Percentiles rank a stretch among this genome's conserved stretches.
phyloP scores from a whole-genome alignment of 306 rosid species.

The Castanea mollissima region DNA sequence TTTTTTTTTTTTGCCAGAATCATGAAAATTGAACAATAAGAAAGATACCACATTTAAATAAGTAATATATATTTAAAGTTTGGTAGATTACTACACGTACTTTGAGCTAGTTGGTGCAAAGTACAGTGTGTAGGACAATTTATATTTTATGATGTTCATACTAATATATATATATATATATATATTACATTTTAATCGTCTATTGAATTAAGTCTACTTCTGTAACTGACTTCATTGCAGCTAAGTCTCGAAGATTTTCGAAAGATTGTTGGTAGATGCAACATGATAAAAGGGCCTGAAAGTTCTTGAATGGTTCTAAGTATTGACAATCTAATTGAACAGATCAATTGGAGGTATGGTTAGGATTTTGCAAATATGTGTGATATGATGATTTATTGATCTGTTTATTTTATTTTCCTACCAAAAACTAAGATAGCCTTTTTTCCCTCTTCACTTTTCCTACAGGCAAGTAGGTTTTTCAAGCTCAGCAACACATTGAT shows the following conservation, averaged over 20 bases:
- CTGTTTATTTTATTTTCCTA: not conserved
- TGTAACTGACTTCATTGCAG: slow-evolving; percentile 40
- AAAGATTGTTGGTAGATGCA: slow-evolving; percentile 75
- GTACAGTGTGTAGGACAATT: too few relatives aligned
- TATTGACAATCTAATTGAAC: not conserved
- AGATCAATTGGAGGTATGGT: not conserved
- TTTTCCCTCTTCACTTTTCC: not conserved
- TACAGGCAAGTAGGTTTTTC: not conserved
- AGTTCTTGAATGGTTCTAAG: slow-evolving; percentile 31
- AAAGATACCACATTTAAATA: too few relatives aligned
- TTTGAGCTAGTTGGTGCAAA: too few relatives aligned
- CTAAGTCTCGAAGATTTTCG: slow-evolving; percentile 71
- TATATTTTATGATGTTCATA: too few relatives aligned
- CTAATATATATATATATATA: too few relatives aligned
- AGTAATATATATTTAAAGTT: too few relatives aligned
- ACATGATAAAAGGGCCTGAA: slow-evolving; percentile 54
- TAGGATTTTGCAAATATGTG: not conserved
- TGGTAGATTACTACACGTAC: too few relatives aligned
- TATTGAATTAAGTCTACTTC: not conserved
- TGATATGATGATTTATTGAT: not conserved
- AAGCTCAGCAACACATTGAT: not conserved
- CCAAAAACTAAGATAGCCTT: not conserved
- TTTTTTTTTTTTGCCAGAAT: too few relatives aligned
- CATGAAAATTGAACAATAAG: too few relatives aligned
- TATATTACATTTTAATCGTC: not conserved